Evolutionary conservation across 2,329 filamentous ascomycete genomes (phyloP).

Genomic region (Dothideomycetes sp.): DNA sequence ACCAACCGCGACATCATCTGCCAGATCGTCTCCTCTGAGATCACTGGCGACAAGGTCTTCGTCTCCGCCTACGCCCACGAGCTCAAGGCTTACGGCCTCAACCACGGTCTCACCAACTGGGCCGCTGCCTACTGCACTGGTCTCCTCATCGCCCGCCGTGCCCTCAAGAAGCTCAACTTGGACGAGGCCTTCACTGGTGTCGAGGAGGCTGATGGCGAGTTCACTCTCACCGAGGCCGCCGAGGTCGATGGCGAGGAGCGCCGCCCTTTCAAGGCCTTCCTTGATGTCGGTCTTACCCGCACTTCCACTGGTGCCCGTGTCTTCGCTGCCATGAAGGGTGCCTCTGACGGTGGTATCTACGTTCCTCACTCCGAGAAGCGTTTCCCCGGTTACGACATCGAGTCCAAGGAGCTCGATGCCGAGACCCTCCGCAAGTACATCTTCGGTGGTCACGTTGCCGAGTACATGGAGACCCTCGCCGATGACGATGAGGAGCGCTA

Average conservation of each 20-base stretch:
- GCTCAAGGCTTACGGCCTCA: conserved; percentile 93
- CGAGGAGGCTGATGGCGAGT: conserved; percentile 95
- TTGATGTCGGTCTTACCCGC: conserved; percentile 93
- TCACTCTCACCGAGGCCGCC: conserved; percentile 84
- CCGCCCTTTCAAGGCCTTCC: conserved; percentile 98
- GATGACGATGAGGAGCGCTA: conserved; percentile 99
- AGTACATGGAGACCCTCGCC: conserved; percentile 99
- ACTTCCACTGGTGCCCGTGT: conserved; percentile 98
- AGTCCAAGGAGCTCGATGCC: conserved; percentile 94
- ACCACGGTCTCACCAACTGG: conserved; percentile 99
- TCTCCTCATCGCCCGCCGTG: conserved; percentile 92
- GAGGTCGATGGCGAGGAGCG: conserved; percentile 80
- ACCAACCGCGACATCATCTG: conserved; percentile 90
- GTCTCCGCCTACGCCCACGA: conserved; percentile 89
- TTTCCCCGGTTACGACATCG: conserved; percentile 97
- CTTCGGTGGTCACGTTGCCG: conserved; percentile 92
- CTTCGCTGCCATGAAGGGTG: conserved; percentile 99
- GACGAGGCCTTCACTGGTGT: conserved; percentile 91
- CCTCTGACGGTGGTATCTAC: conserved; percentile 93
- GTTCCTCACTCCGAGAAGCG: conserved; percentile 98
- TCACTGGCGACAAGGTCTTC: conserved; percentile 97
- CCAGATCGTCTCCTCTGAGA: conserved; percentile 95
- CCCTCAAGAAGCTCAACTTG: conserved; percentile 91
- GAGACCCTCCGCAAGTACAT: conserved; percentile 99
- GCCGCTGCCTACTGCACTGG: conserved; percentile 93